A percentile compares a stretch with the other conserved stretches of the same genome.
Conservation (phyloP, 345 rosid species). For the Eucalyptus globulus region DNA sequence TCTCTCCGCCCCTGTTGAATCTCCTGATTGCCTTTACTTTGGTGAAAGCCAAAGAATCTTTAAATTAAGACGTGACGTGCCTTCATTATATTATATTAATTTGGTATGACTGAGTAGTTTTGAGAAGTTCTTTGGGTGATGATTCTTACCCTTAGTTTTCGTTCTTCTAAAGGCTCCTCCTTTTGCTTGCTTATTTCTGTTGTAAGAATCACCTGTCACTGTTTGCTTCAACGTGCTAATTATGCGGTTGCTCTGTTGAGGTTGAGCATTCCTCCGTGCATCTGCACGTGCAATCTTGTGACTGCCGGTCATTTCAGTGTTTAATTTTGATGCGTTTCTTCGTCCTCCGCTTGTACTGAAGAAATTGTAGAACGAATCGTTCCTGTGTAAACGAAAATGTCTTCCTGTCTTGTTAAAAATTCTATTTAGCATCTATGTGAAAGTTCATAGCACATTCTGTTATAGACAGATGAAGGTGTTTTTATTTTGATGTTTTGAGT, state of each 20-base stretch:
- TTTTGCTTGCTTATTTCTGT: neutral
- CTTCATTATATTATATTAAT: neutral
- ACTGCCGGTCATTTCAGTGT: neutral
- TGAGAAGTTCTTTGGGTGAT: neutral
- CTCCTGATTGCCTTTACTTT: neutral
- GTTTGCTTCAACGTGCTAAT: neutral
- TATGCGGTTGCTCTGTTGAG: neutral
- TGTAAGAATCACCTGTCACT: neutral
- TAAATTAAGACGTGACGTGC: neutral
- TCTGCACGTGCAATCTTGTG: neutral
- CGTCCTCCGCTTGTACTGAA: neutral
- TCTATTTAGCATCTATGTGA: neutral
- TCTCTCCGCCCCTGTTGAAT: neutral
- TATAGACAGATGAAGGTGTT: neutral
- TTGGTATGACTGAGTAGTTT: neutral
- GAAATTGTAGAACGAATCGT: neutral
- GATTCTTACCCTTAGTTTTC: neutral
- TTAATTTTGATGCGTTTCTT: neutral
- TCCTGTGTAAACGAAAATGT: neutral
- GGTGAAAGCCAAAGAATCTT: neutral
- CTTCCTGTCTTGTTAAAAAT: neutral
- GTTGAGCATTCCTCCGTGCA: neutral
- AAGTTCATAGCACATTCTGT: neutral
- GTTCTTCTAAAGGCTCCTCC: neutral
- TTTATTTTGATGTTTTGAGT: neutral